Percentiles rank a stretch among this genome's conserved stretches.
phyloP scores from a whole-genome alignment of 2,329 filamentous ascomycete species.

The Clarireedia paspali region DNA sequence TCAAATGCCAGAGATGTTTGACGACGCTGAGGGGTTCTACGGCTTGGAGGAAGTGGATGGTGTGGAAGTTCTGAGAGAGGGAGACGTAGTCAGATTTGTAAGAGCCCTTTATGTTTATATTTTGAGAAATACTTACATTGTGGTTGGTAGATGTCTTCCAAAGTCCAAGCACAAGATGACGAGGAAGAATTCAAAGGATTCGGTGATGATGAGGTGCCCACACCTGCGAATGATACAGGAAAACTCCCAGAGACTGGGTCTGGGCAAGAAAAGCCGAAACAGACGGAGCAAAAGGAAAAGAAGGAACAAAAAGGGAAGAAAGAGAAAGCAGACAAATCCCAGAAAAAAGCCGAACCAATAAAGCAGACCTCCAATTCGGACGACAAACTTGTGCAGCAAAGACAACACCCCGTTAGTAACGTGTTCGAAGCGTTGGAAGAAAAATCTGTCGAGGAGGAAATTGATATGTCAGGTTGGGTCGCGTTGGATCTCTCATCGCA shows the following conservation, averaged over 20 bases:
- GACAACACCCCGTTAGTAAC: constrained; percentile 20
- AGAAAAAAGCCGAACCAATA: constrained; percentile 22
- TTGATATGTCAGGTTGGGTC: constrained; percentile 74
- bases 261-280: neutral
- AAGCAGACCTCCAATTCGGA: constrained; percentile 24
- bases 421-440: constrained; percentile 39
- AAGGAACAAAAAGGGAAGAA: constrained; percentile 13
- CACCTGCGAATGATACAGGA: constrained; percentile 15
- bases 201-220: constrained; percentile 28
- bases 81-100: constrained; percentile 51
- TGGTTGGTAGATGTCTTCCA: constrained; percentile 22
- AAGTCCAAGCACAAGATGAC: constrained; percentile 30
- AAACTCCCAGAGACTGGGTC: too few relatives aligned
- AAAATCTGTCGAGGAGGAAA: constrained; percentile 49
- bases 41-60: constrained; percentile 87
- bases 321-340: constrained; percentile 15
- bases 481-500: constrained; percentile 64
- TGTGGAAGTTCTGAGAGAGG: constrained; percentile 72
- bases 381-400: constrained; percentile 15
- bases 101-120: constrained; percentile 14
- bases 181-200: constrained; percentile 52
- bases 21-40: constrained; percentile 91
- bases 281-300: constrained; percentile 10
- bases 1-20: constrained; percentile 67
- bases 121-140: constrained; percentile 7